phyloP scores from a whole-genome alignment of 2,329 filamentous ascomycete species.

The Hymenoscyphus infarciens region DNA sequence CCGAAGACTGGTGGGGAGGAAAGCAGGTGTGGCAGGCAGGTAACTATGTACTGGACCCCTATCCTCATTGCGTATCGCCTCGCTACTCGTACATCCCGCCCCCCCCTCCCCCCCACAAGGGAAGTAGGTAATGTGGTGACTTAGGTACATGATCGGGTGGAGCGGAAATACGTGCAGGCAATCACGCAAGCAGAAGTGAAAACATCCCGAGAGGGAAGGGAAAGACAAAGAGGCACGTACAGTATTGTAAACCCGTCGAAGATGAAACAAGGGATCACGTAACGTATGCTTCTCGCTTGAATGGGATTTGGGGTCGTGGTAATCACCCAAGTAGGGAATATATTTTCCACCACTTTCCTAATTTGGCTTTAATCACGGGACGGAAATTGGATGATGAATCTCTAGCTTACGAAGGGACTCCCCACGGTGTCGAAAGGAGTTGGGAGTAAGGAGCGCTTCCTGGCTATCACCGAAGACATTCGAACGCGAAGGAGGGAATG shows the following conservation, averaged over 20 bases:
- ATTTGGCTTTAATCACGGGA: neutral
- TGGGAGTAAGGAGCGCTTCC: neutral
- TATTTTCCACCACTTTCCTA: neutral
- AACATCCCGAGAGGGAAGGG: neutral
- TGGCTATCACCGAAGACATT: neutral
- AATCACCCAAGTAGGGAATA: neutral
- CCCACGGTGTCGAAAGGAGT: neutral
- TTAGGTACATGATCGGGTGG: neutral
- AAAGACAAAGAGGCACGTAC: neutral
- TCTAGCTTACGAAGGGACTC: neutral
- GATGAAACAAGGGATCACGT: slow-evolving; percentile 2
- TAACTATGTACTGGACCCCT: no score
- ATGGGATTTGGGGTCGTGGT: neutral
- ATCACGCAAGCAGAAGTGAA: neutral
- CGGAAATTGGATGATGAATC: neutral
- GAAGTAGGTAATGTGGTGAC: neutral
- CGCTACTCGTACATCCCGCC: neutral
- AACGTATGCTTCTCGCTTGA: slow-evolving; percentile 1
- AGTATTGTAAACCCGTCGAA: neutral
- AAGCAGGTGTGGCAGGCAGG: no score
- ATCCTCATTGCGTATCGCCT: neutral
- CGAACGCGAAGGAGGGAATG: neutral
- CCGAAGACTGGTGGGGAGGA: no score
- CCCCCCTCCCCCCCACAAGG: neutral
- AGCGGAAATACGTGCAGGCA: neutral